Conservation (phyloP, 176 grass and related monocot species). For the Triticum turgidum region DNA sequence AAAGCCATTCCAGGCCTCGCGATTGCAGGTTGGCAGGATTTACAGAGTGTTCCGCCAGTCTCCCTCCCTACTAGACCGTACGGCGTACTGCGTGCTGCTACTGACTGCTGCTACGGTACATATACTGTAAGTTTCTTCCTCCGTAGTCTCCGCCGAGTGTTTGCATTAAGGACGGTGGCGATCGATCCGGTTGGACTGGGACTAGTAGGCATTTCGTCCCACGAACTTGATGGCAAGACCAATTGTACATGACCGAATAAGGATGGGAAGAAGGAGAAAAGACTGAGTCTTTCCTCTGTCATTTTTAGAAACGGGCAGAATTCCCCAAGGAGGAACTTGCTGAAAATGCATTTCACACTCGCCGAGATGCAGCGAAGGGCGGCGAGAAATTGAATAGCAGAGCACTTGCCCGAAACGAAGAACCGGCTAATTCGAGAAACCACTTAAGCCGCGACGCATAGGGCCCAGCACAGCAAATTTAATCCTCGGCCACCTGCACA, state of each 20-base stretch:
- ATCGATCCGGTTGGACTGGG: not conserved
- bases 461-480: slow-evolving; percentile 13
- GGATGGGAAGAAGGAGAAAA: not conserved
- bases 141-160: not conserved
- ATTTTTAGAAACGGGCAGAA: not conserved
- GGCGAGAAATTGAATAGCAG: not conserved
- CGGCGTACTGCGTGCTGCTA: not conserved
- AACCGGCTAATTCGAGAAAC: not conserved
- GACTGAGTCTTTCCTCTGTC: not conserved
- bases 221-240: not conserved
- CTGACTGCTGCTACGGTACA: not conserved
- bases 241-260: not conserved
- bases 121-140: not conserved
- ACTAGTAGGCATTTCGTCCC: not conserved
- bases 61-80: not conserved
- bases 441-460: not conserved
- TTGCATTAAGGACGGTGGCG: not conserved
- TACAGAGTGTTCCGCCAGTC: slow-evolving; percentile 36
- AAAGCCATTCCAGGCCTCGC: slow-evolving; percentile 37
- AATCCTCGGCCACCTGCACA: not conserved
- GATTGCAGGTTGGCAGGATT: slow-evolving; percentile 42
- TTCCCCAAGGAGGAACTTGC: not conserved
- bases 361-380: not conserved
- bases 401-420: not conserved
- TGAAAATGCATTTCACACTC: not conserved